These are phyloP conservation scores for Starmerella bacillaris DNA, from an alignment of 805 yeast species.

Conservation along the genomic window DNA sequence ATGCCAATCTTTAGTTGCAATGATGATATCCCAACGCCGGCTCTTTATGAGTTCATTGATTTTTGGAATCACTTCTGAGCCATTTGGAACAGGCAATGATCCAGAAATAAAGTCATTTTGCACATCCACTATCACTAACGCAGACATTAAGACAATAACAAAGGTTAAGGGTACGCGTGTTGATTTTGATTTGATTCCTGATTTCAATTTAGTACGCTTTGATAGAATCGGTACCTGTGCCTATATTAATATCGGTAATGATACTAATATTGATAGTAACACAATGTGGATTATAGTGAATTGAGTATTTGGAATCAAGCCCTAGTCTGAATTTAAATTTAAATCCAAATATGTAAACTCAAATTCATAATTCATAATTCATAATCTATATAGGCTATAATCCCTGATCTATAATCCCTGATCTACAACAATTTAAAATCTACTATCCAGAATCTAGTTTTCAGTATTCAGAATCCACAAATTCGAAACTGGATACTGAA, in stretches of 20 bases:
- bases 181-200: background rate
- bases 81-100: slow-evolving; percentile 51
- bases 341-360: no score
- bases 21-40: slow-evolving; percentile 38
- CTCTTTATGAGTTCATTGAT: slow-evolving; percentile 33
- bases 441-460: no score
- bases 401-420: no score
- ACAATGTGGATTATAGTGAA: background rate
- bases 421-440: no score
- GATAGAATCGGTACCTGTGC: no score
- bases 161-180: background rate
- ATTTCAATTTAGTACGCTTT: background rate
- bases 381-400: no score
- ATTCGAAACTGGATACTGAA: no score
- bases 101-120: slow-evolving; percentile 77
- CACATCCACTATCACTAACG: slow-evolving; percentile 59
- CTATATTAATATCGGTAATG: background rate
- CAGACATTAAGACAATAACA: slow-evolving; percentile 23
- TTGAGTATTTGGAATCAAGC: no score
- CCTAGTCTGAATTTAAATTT: no score
- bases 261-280: background rate
- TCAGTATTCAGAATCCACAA: no score
- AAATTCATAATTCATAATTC: no score
- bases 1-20: slow-evolving; percentile 81
- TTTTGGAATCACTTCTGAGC: slow-evolving; percentile 37